A percentile compares a stretch with the other conserved stretches of the same genome.
Evolutionary conservation across 805 yeast genomes (phyloP).

Genomic region (Ogataea corticis): DNA sequence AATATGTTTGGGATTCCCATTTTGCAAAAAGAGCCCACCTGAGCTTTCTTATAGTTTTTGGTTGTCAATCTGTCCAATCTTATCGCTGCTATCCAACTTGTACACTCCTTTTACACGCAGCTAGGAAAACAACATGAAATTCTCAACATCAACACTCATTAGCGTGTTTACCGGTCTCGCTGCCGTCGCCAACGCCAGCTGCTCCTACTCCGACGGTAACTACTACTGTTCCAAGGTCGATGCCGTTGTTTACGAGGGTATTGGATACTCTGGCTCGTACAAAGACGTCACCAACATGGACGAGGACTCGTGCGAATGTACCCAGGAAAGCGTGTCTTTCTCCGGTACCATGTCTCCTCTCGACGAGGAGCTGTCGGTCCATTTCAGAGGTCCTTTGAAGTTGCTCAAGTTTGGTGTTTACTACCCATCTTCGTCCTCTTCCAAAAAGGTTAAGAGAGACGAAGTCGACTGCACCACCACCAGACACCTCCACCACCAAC

Average conservation of each 20-base stretch:
- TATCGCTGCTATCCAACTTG: conserved; percentile 10
- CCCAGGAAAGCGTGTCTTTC: conserved; percentile 56
- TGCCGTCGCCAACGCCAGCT: conserved; percentile 24
- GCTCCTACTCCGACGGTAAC: conserved; percentile 60
- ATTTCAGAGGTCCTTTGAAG: conserved; percentile 86
- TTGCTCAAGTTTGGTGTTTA: conserved; percentile 88
- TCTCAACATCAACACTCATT: conserved; percentile 21
- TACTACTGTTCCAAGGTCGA: conserved; percentile 75
- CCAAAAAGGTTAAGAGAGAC: conserved; percentile 35
- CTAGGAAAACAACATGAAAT: conserved; percentile 23
- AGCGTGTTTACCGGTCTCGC: conserved; percentile 26
- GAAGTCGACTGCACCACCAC: conserved; percentile 49
- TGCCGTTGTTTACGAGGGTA: conserved; percentile 54
- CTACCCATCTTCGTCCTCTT: conserved; percentile 55
- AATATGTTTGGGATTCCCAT: not conserved
- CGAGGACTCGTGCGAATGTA: conserved; percentile 61
- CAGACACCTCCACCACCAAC: conserved; percentile 47
- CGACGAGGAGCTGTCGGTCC: conserved; percentile 84
- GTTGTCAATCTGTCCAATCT: not conserved
- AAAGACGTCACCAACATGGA: conserved; percentile 73
- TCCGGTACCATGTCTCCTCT: conserved; percentile 76
- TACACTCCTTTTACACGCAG: conserved; percentile 14
- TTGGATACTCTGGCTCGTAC: conserved; percentile 84
- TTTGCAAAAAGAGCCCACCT: not conserved
- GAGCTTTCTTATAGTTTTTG: not conserved